Base-by-base conservation (phyloP, 176 grass and related monocot species). In the Carex scoparia region DNA sequence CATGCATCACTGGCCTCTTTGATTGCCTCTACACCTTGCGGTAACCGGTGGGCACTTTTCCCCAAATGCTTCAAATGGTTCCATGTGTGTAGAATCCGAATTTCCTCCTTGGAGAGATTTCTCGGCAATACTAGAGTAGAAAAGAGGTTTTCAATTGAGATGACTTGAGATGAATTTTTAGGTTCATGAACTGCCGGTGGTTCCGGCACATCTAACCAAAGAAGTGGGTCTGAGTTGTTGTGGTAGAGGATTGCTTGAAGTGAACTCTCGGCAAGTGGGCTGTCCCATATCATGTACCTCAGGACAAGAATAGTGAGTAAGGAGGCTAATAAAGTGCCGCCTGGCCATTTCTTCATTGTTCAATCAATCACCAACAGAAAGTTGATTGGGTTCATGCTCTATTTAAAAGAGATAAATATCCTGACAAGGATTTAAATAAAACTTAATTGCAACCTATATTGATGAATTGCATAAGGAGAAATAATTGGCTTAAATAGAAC, bases 291-390 rank as follows among this genome's bases (percentile, higher is more conserved):
- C 72, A 90, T 84, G 85, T 96, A 99, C 82, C 93, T 91, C 59
- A 99, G 68, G 71, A 99, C 79, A 84, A 99, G 86, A 68, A 99
- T 86, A 42, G 88, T 61, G 60, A 99, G 85, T 72, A 96, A 61
- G 64, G 88, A 91, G 66, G 89, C 4, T 79, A 99, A 69, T 79
- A 92, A 31, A 49, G 86, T 84, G 32, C 87, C 88, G 37, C 93
- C 90, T 16, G 87, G 92, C 97, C 97, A 99, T 92, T 88, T 99
- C 93, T 99, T 99, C 97, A 99, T 99, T 83, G 81, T 83, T 83
- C 49, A 67, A 67, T 28, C 48, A 83, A 79, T 79, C 48, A 58
- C 74, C 14, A 79, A 79, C 5, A 18, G 74, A 33, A 77, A 58
- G 74, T 6, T 35, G 30, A 79, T 18, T 58, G 14, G 74, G 5